Evolutionary conservation across 1,284 basidiomycete species (phyloP).

Genomic region (Xerocomus minutiporus): DNA sequence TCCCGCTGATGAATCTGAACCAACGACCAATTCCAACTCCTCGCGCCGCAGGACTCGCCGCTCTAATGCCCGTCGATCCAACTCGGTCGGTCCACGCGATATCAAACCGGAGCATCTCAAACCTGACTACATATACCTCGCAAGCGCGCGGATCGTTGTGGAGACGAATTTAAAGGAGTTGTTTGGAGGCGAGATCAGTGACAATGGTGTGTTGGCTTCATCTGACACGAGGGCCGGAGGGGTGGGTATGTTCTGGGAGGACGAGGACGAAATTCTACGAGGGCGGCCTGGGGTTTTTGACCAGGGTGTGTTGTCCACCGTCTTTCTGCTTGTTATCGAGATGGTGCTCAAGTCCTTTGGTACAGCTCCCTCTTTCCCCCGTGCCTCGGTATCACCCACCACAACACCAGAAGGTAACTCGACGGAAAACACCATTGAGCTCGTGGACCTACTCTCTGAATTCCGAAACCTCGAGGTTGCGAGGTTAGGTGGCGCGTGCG

Average conservation of each 20-base stretch:
- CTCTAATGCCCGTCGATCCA: slow-evolving; percentile 12
- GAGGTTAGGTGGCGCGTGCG: slow-evolving; percentile 44
- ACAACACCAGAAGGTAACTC: neutral
- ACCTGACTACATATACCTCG: slow-evolving; percentile 40
- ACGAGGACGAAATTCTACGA: slow-evolving; percentile 21
- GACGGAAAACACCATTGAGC: neutral
- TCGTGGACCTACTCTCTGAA: slow-evolving; percentile 30
- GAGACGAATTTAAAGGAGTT: slow-evolving; percentile 37
- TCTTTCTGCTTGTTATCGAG: neutral
- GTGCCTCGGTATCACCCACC: neutral
- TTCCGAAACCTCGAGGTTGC: slow-evolving; percentile 42
- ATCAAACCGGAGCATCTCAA: slow-evolving; percentile 33
- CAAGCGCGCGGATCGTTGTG: slow-evolving; percentile 37
- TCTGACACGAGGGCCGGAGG: slow-evolving; percentile 3
- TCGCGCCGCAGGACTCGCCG: slow-evolving; percentile 11
- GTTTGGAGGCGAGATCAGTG: slow-evolving; percentile 2
- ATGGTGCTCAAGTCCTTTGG: neutral
- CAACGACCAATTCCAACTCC: neutral
- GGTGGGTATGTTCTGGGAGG: slow-evolving; percentile 27
- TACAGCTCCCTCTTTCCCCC: neutral
- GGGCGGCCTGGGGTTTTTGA: neutral
- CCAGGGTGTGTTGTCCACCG: slow-evolving; percentile 3
- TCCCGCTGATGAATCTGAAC: neutral
- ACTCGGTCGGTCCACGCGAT: slow-evolving; percentile 5
- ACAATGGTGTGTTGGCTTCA: neutral